Conservation (phyloP, 169 alveolate species). For the Plasmodium vinckei region DNA sequence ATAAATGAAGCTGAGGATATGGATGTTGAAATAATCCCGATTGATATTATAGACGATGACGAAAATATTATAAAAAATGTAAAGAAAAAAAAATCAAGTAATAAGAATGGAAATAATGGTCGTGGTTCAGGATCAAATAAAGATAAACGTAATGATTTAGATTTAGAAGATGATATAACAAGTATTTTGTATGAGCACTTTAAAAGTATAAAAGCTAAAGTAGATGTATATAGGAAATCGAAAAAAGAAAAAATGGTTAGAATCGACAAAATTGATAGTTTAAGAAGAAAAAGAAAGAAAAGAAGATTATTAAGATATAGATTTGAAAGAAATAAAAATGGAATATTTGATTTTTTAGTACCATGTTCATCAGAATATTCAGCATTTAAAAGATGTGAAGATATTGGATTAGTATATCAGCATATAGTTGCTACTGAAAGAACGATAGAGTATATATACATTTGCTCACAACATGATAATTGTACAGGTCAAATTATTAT, state of each 20-base stretch:
- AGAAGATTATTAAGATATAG: slow-evolving; percentile 7
- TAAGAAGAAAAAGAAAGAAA: not conserved
- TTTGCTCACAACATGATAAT: slow-evolving; percentile 13
- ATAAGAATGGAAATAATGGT: too few relatives aligned
- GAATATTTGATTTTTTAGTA: slow-evolving; percentile 12
- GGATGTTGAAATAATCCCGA: too few relatives aligned
- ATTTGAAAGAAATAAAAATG: slow-evolving; percentile 16
- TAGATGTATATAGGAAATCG: not conserved
- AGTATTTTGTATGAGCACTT: not conserved
- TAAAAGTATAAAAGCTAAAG: slow-evolving; percentile 1
- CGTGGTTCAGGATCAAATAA: too few relatives aligned
- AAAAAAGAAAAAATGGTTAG: not conserved
- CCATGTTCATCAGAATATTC: slow-evolving; percentile 3
- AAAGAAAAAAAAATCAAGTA: too few relatives aligned
- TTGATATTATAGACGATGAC: too few relatives aligned
- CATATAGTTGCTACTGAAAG: not conserved
- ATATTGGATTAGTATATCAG: not conserved
- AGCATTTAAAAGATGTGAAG: not conserved
- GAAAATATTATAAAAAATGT: too few relatives aligned
- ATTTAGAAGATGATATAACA: too few relatives aligned
- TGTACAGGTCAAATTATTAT: slow-evolving; percentile 9
- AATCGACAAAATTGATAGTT: not conserved
- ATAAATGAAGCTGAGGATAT: too few relatives aligned
- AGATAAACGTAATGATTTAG: too few relatives aligned
- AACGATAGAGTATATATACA: not conserved